Base-by-base conservation (phyloP, 257 asterid genomes). In the Ligustrum vulgare region DNA sequence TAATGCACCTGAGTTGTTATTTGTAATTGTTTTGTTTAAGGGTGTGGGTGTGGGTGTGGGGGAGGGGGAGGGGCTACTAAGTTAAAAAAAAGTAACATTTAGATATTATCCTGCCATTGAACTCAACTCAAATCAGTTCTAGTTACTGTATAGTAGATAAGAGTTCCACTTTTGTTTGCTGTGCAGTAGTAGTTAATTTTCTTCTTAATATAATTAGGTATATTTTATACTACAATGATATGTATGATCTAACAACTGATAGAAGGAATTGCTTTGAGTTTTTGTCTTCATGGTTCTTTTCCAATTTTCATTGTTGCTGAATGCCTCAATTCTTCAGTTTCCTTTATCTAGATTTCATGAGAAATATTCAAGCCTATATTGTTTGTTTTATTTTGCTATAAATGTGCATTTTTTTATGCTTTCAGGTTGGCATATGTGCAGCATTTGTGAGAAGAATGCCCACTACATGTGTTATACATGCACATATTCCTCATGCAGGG, bases 371-470 rank as follows among this genome's bases (percentile, higher is more conserved):
- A 25, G 18, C 34, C 67, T 11, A 60, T 60, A 25, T 60, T 25
- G 11, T 54, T 60, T 60, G 4, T 28, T 25, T 60, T 60, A 60
- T 1, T 18, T 32, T 10, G 35, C 67, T 11, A 25, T 25, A 60
- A 64, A 41, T 60, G 69, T n/a, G 67, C 41, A 22, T 72, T 58
- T 69, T 47, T 22, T 79, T 77, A 72, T 74, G 73, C 39, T 80
- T 81, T 81, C 96, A 95, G 99, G 99, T 56, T 95, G 99, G 99
- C 99, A 95, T 87, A 71, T 86, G 73, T 95, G 99, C 82, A 93
- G 96, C 84, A 84, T 78, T 73, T 95, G 99, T 79, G 91, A 90
- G 93, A 95, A 95, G 90, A 87, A 87, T 85, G 97, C 99, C 51
- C 84, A 87, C 54, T 93, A 93, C 81, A 86, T 90, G 96, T 95